phyloP scores from a whole-genome alignment of 305 asterid genomes.

The Rubia peregrina region DNA sequence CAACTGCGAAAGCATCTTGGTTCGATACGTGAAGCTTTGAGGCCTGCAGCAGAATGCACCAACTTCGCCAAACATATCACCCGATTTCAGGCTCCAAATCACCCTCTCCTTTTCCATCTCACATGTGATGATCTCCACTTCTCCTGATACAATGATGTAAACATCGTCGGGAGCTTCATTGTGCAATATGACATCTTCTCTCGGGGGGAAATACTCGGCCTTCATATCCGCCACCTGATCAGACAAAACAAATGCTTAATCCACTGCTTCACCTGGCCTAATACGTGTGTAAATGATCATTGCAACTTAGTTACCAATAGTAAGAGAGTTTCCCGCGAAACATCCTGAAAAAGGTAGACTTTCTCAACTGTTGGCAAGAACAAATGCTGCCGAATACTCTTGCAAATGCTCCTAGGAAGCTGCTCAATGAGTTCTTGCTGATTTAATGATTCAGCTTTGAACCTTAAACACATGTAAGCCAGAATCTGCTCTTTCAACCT shows the following conservation, averaged over 20 bases:
- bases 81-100: slow-evolving; percentile 42
- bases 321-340: slow-evolving; percentile 53
- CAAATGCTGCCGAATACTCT: slow-evolving; percentile 61
- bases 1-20: slow-evolving; percentile 75
- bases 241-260: background rate
- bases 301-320: slow-evolving; percentile 37
- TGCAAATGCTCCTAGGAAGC: slow-evolving; percentile 69
- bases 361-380: slow-evolving; percentile 71
- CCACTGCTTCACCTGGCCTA: background rate
- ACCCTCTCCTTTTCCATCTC: slow-evolving; percentile 50
- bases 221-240: slow-evolving; percentile 75
- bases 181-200: slow-evolving; percentile 81
- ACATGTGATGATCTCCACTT: slow-evolving; percentile 68
- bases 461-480: slow-evolving; percentile 78
- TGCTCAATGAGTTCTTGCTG: slow-evolving; percentile 77
- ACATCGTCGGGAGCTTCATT: slow-evolving; percentile 76
- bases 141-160: slow-evolving; percentile 83
- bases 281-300: background rate
- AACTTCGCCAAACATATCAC: slow-evolving; percentile 81
- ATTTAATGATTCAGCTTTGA: slow-evolving; percentile 85
- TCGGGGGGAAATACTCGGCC: slow-evolving; percentile 85
- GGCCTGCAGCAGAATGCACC: slow-evolving; percentile 70
- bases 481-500: slow-evolving; percentile 73
- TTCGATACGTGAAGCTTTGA: slow-evolving; percentile 64
- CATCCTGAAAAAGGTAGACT: slow-evolving; percentile 73